These are phyloP conservation scores for Phylloporus sp. DNA, from an alignment of 768 basidiomycete species.

Conservation along the genomic window DNA sequence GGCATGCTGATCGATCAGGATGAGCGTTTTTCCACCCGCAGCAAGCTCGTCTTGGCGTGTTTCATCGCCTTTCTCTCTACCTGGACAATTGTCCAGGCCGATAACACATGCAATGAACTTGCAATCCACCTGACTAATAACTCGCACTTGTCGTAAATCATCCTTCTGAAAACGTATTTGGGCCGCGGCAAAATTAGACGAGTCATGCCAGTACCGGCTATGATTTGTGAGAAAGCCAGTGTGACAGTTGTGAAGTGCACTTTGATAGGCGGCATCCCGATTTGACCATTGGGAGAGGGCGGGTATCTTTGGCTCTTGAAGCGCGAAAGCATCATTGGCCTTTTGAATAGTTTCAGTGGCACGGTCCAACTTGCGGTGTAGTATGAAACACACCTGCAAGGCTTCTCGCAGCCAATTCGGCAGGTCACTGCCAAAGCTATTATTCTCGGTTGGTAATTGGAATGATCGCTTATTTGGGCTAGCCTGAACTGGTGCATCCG, in stretches of 20 bases:
- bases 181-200: slow-evolving; percentile 14
- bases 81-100: slow-evolving; percentile 20
- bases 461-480: slow-evolving; percentile 9
- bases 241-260: slow-evolving; percentile 12
- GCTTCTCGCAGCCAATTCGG: slow-evolving; percentile 67
- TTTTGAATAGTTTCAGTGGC: slow-evolving; percentile 25
- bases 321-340: slow-evolving; percentile 55
- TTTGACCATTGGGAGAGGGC: slow-evolving; percentile 19
- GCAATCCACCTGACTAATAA: slow-evolving; percentile 82
- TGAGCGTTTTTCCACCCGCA: slow-evolving; percentile 38
- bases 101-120: slow-evolving; percentile 86
- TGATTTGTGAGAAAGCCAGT: slow-evolving; percentile 6
- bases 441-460: slow-evolving; percentile 1
- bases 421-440: slow-evolving; percentile 21
- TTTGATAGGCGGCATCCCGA: slow-evolving; percentile 10
- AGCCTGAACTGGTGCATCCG: slow-evolving; percentile 7
- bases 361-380: slow-evolving; percentile 1
- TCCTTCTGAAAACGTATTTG: slow-evolving; percentile 43
- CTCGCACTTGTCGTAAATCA: slow-evolving; percentile 52
- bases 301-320: slow-evolving; percentile 47
- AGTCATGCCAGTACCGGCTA: slow-evolving; percentile 10
- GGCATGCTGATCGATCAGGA: slow-evolving; percentile 95
- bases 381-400: slow-evolving; percentile 43
- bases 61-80: slow-evolving; percentile 13
- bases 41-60: slow-evolving; percentile 12